phyloP scores from a whole-genome alignment of 2,329 filamentous ascomycete genomes.

The Sporothrix luriei region DNA sequence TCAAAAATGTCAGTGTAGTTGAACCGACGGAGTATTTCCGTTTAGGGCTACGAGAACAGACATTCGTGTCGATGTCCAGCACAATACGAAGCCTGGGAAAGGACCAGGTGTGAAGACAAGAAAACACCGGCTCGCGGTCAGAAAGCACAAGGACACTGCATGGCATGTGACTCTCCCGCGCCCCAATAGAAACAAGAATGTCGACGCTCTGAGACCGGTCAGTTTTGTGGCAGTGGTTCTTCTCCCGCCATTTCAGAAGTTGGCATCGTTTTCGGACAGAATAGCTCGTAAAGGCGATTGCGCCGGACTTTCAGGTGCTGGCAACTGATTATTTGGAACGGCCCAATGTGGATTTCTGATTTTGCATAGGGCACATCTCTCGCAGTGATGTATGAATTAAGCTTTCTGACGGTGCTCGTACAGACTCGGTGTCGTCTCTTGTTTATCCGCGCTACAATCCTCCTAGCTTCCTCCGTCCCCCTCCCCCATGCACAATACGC shows the following conservation, averaged over 20 bases:
- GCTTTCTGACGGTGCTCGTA: too few species aligned
- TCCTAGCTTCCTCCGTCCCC: not conserved
- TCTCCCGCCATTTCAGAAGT: not conserved
- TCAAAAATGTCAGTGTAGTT: not conserved
- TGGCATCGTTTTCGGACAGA: too few species aligned
- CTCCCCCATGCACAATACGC: too few species aligned
- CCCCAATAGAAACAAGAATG: constrained; percentile 22
- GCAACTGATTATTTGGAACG: not conserved
- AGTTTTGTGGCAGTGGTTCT: not conserved
- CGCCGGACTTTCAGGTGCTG: not conserved
- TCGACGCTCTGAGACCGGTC: not conserved
- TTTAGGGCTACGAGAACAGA: not conserved
- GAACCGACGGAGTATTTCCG: not conserved
- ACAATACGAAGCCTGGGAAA: not conserved
- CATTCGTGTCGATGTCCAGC: not conserved
- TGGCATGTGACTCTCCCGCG: constrained; percentile 25
- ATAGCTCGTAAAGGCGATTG: too few species aligned
- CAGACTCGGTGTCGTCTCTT: too few species aligned
- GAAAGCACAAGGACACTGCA: constrained; percentile 19
- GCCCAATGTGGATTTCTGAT: too few species aligned
- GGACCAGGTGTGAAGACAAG: not conserved
- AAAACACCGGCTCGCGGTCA: constrained; percentile 6
- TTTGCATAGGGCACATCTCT: too few species aligned
- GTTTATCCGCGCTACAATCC: too few species aligned
- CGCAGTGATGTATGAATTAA: too few species aligned